A percentile compares a stretch with the other conserved stretches of the same genome.
Conservation (phyloP, 805 yeast species). For the Clavispora carvajalis region DNA sequence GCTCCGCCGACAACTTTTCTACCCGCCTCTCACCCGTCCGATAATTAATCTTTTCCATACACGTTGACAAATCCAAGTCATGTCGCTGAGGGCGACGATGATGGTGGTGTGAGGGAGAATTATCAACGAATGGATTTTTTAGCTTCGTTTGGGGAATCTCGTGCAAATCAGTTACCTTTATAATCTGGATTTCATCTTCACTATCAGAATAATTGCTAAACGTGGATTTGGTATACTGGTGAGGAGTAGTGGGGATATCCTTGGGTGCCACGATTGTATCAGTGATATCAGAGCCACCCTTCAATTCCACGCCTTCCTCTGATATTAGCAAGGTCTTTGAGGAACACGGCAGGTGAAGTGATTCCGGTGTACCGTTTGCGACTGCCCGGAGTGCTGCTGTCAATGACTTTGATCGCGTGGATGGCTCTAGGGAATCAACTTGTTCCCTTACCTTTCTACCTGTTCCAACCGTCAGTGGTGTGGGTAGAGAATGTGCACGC, state of each 20-base stretch:
- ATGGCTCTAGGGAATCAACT: not conserved
- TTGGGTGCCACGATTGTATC: too few relatives aligned
- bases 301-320: not conserved
- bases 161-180: constrained; percentile 3
- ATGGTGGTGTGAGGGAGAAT: not conserved
- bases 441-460: constrained; percentile 5
- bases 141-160: constrained; percentile 9
- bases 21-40: constrained; percentile 12
- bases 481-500: constrained; percentile 4
- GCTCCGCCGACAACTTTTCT: constrained; percentile 9
- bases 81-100: not conserved
- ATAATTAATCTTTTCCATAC: constrained; percentile 11
- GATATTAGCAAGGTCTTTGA: not conserved
- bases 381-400: constrained; percentile 4
- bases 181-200: constrained; percentile 4
- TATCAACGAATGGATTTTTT: constrained; percentile 11
- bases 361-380: not conserved
- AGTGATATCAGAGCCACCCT: too few relatives aligned
- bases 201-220: constrained; percentile 2
- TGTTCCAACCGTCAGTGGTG: constrained; percentile 15
- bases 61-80: constrained; percentile 9
- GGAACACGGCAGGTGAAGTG: too few relatives aligned
- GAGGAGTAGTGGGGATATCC: not conserved
- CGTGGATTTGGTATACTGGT: not conserved
- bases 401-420: constrained; percentile 3